These are phyloP conservation scores for Fraxinus nigra DNA, from an alignment of 305 asterid genomes.

Conservation along the genomic window DNA sequence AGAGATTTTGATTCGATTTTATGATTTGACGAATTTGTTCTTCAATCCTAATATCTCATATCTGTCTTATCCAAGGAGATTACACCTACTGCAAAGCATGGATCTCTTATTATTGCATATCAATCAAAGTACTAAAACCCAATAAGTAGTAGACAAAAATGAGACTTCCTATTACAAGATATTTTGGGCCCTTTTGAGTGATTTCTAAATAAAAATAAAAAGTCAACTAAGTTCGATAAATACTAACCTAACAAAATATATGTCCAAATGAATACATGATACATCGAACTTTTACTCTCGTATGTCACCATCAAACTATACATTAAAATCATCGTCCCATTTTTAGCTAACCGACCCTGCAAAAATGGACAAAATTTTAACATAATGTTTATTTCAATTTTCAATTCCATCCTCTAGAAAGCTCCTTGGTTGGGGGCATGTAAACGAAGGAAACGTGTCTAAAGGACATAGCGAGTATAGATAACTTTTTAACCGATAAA, in stretches of 20 bases:
- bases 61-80: neutral
- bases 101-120: too few species aligned
- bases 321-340: neutral
- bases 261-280: neutral
- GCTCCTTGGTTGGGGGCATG: neutral
- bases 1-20: neutral
- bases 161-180: too few species aligned
- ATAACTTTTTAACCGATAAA: too few species aligned
- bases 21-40: too few species aligned
- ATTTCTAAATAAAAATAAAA: too few species aligned
- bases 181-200: neutral
- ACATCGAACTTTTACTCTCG: neutral
- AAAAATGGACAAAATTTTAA: neutral
- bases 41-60: neutral
- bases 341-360: neutral
- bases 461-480: neutral
- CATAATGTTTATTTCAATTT: neutral
- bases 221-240: neutral
- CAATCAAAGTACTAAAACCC: neutral
- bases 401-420: neutral
- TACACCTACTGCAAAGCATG: neutral
- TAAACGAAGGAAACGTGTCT: neutral
- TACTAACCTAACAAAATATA: neutral
- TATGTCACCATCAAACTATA: neutral
- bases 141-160: too few species aligned